Evolutionary conservation across 2,329 filamentous ascomycete species (phyloP).

Genomic region (Zymoseptoria pseudotritici): DNA sequence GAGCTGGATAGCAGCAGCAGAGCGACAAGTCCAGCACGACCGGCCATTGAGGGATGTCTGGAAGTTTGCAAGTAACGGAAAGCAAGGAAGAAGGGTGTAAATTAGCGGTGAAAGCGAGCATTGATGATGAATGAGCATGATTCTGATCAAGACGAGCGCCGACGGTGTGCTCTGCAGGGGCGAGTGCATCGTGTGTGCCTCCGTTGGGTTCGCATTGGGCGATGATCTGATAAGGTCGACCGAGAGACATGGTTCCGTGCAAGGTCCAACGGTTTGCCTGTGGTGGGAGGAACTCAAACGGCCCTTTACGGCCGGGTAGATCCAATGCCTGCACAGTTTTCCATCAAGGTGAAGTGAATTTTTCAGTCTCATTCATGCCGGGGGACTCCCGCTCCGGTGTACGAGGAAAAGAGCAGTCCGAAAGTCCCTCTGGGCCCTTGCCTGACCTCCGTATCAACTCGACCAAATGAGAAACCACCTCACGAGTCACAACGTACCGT

Average conservation of each 20-base stretch:
- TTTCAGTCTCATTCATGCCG: neutral
- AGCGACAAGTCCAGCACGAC: neutral
- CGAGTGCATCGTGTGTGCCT: neutral
- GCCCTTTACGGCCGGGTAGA: neutral
- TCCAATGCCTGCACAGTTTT: neutral
- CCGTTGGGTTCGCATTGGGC: neutral
- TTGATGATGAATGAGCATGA: neutral
- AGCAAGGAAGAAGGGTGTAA: neutral
- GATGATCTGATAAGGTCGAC: neutral
- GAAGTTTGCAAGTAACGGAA: neutral
- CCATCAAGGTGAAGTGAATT: neutral
- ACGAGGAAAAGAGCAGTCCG: neutral
- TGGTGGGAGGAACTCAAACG: neutral
- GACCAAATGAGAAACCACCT: neutral
- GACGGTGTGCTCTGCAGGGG: neutral
- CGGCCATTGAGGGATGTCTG: neutral
- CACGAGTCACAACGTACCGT: neutral
- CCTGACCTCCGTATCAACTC: neutral
- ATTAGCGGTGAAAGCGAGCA: neutral
- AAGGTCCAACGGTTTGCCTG: neutral
- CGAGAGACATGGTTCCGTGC: neutral
- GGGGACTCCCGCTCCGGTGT: neutral
- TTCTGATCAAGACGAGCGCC: neutral
- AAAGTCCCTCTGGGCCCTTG: neutral
- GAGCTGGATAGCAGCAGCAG: neutral